Evolutionary conservation across 73 alveolate genomes (phyloP), one percentile per base, ranked within the genome.

Genomic region (Tetrahymena borealis): DNA sequence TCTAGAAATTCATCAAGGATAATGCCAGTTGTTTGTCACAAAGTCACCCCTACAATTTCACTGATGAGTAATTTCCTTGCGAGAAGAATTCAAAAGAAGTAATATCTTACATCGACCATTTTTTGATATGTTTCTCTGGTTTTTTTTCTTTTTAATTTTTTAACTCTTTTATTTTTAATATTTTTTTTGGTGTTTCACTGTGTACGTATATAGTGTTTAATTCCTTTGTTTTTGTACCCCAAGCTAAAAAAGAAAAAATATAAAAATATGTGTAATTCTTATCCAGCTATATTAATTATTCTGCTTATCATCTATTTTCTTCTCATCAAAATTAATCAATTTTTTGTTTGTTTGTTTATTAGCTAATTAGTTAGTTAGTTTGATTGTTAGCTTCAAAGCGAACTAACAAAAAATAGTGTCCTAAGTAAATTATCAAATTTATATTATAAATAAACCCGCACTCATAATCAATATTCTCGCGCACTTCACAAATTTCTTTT

Each of bases 191-290:
- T 60, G 85, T 60, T 60, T 60, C 85, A 60, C 85, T 6, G n/a
- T 60, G 85, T 60, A 60, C 85, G n/a, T 60, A 60, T 60, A 60
- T 41, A 60, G 36, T 24, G 36, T 60, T 60, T 60, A 60, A 60
- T 60, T 60, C 85, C 85, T 60, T 60, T 60, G 85, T 60, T 60
- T 60, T 60, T 60, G 85, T 60, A 60, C 85, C 85, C 85, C 85
- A 60, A 60, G 85, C 85, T 60, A 60, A 60, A 60, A 60, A 60
- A 60, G 85, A 60, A 60, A 60, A 60, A 60, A 60, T 60, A 60
- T 60, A 60, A 60, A 60, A 60, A 40, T 40, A 40, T n/a, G 28
- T 60, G 85, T n/a, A 60, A 60, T 60, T 60, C 85, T 60, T 60
- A 60, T 60, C 85, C 85, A 60, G 85, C 85, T 60, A 60, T 35